Evolutionary conservation across 441 rosid genomes (phyloP).

Genomic region (Pelargonium citronellum): DNA sequence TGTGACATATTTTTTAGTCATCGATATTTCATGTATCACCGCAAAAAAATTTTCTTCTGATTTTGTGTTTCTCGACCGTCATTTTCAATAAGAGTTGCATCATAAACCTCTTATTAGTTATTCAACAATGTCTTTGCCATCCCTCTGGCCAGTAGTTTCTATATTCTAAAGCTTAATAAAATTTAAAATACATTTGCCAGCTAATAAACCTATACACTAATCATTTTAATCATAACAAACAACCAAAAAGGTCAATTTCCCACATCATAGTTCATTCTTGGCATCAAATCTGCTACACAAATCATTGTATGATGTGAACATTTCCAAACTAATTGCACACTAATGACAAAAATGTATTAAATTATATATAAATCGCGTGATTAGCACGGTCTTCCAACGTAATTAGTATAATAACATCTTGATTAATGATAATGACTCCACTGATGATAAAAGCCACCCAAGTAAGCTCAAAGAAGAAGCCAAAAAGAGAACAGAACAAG

Average conservation of each 20-base stretch:
- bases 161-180: not conserved
- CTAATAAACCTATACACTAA: not conserved
- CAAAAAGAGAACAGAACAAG: not conserved
- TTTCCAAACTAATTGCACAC: not conserved
- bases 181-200: too few relatives aligned
- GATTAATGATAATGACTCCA: conserved; percentile 4
- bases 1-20: too few relatives aligned
- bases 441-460: not conserved
- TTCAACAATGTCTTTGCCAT: too few relatives aligned
- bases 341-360: not conserved
- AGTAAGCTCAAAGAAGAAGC: not conserved
- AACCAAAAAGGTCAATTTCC: not conserved
- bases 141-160: too few relatives aligned
- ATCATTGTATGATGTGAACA: not conserved
- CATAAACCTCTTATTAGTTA: too few relatives aligned
- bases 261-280: not conserved
- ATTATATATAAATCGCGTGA: not conserved
- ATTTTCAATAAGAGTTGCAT: too few relatives aligned
- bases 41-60: too few relatives aligned
- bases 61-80: too few relatives aligned
- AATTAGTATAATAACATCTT: not conserved
- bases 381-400: conserved; percentile 4
- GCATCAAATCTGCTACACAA: not conserved
- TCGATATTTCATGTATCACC: too few relatives aligned
- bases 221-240: too few relatives aligned